Percentiles rank a stretch among this genome's conserved stretches.
phyloP scores from a whole-genome alignment of 805 yeast genomes.

The Suhomyces pyralidae region DNA sequence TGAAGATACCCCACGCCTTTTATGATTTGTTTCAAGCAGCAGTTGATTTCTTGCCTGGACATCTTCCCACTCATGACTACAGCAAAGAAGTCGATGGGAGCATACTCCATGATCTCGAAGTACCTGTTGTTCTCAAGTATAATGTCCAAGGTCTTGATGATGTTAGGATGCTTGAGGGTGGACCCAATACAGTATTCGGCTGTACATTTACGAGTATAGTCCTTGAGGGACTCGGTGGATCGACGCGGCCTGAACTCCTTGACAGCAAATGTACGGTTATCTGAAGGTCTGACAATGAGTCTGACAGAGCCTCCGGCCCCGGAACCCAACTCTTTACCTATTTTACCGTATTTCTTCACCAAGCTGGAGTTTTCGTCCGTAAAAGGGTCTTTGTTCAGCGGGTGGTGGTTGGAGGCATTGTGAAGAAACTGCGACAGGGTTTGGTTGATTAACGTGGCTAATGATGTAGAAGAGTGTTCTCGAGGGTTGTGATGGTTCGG shows the following conservation, averaged over 20 bases:
- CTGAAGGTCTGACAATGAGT: conserved; percentile 62
- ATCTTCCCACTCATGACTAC: conserved; percentile 84
- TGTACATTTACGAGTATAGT: conserved; percentile 81
- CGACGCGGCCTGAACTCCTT: conserved; percentile 75
- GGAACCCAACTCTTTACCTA: conserved; percentile 74
- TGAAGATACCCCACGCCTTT: conserved; percentile 74
- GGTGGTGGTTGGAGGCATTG: conserved; percentile 27
- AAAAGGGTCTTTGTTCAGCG: conserved; percentile 29
- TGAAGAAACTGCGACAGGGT: conserved; percentile 36
- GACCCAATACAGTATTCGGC: conserved; percentile 89
- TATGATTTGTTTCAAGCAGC: conserved; percentile 72
- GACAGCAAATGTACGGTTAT: conserved; percentile 74
- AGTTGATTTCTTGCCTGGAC: conserved; percentile 78
- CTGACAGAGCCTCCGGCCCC: conserved; percentile 92
- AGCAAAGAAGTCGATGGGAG: conserved; percentile 81
- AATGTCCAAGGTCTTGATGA: conserved; percentile 74
- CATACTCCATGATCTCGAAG: conserved; percentile 93
- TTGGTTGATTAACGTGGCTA: conserved; percentile 36
- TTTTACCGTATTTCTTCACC: conserved; percentile 62
- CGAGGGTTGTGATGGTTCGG: conserved; percentile 2
- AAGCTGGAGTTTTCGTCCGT: conserved; percentile 32
- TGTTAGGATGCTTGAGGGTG: conserved; percentile 76
- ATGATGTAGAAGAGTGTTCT: conserved; percentile 36
- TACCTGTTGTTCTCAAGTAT: conserved; percentile 66
- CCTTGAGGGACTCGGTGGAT: conserved; percentile 67